These are phyloP conservation scores for Sphaerosporella brunnea DNA, from an alignment of 495 filamentous ascomycete genomes.

Conservation along the genomic window DNA sequence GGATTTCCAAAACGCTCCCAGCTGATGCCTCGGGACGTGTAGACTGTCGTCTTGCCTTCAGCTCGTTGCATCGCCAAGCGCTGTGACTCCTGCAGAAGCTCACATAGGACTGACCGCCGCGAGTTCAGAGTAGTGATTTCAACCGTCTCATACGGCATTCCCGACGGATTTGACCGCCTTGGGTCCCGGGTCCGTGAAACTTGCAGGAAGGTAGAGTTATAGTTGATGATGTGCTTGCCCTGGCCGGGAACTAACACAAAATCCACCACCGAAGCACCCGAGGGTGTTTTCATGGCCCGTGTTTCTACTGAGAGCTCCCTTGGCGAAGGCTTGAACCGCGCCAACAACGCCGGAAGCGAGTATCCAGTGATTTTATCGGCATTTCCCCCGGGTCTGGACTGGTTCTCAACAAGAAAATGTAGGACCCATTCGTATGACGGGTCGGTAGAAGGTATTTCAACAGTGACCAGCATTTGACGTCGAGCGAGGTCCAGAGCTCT, in stretches of 20 bases:
- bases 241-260: conserved; percentile 84
- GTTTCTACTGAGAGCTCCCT: conserved; percentile 56
- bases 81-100: conserved; percentile 73
- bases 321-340: conserved; percentile 42
- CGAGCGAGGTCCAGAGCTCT: conserved; percentile 53
- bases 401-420: conserved; percentile 78
- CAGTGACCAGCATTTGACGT: conserved; percentile 74
- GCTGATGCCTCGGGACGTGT: conserved; percentile 57
- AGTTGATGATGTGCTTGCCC: conserved; percentile 69
- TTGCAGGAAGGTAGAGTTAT: conserved; percentile 66
- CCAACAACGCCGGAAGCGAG: conserved; percentile 35
- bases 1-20: conserved; percentile 82
- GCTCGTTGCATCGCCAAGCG: conserved; percentile 52
- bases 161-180: conserved; percentile 51
- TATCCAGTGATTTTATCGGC: conserved; percentile 27
- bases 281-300: conserved; percentile 38
- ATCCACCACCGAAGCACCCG: conserved; percentile 52
- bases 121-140: conserved; percentile 81
- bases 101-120: conserved; percentile 67
- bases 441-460: conserved; percentile 87
- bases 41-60: conserved; percentile 90
- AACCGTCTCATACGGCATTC: conserved; percentile 83
- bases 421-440: conserved; percentile 88
- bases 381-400: conserved; percentile 24
- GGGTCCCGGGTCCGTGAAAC: conserved; percentile 69